A percentile compares a stretch with the other conserved stretches of the same genome.
These are phyloP conservation scores for Colletotrichum sp. DNA, from an alignment of 2,329 filamentous ascomycete genomes.

Conservation along the genomic window DNA sequence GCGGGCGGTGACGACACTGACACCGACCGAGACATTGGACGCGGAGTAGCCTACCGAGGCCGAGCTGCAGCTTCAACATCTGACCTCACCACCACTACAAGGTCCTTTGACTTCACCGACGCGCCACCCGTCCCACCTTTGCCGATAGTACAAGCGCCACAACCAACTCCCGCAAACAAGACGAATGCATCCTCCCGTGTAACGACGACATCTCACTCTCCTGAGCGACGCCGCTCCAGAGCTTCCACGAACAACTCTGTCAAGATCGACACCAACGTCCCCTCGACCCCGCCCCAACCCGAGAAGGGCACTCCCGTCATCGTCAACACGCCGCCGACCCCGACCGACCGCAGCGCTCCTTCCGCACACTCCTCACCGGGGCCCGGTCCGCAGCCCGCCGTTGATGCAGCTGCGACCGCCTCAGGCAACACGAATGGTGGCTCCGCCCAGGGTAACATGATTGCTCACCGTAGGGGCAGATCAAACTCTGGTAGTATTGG, in stretches of 20 bases:
- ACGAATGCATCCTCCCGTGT: slow-evolving; percentile 6
- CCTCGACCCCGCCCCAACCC: slow-evolving; percentile 19
- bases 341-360: slow-evolving; percentile 47
- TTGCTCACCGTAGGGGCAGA: slow-evolving; percentile 65
- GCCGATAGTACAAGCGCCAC: not conserved
- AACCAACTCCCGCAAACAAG: slow-evolving; percentile 3
- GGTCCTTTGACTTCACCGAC: not conserved
- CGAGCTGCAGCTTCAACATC: slow-evolving; percentile 18
- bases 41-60: slow-evolving; percentile 6
- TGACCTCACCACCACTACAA: slow-evolving; percentile 15
- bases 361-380: slow-evolving; percentile 1
- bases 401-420: slow-evolving; percentile 28
- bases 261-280: slow-evolving; percentile 29
- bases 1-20: slow-evolving; percentile 22
- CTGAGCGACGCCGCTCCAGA: slow-evolving; percentile 15
- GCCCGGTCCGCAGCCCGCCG: slow-evolving; percentile 17
- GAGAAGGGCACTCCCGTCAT: slow-evolving; percentile 58
- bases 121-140: not conserved
- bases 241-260: slow-evolving; percentile 12
- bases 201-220: slow-evolving; percentile 17
- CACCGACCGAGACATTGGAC: slow-evolving; percentile 10
- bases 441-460: slow-evolving; percentile 73
- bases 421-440: slow-evolving; percentile 53
- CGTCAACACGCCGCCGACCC: slow-evolving; percentile 71
- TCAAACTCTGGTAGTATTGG: slow-evolving; percentile 61